A percentile compares a stretch with the other conserved stretches of the same genome.
These are phyloP conservation scores for Talaromyces pinophilus DNA, from an alignment of 2,329 filamentous ascomycete species.

Conservation along the genomic window DNA sequence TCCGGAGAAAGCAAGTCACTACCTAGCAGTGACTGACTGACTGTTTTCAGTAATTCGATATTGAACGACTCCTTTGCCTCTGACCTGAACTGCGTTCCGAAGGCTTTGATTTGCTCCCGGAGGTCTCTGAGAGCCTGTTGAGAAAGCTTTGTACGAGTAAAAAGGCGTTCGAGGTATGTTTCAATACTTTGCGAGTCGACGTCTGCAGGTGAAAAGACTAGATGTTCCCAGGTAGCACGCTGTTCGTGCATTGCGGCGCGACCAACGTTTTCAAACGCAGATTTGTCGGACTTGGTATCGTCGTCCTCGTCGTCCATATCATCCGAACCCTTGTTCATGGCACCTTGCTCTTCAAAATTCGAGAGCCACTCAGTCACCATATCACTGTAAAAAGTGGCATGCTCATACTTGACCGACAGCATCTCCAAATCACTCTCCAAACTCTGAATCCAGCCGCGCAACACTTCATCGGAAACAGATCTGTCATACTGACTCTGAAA, in stretches of 20 bases:
- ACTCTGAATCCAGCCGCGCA: slow-evolving; percentile 51
- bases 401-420: slow-evolving; percentile 57
- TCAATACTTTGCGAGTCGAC: slow-evolving; percentile 51
- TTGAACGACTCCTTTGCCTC: slow-evolving; percentile 43
- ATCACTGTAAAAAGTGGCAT: slow-evolving; percentile 58
- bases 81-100: slow-evolving; percentile 36
- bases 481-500: slow-evolving; percentile 57
- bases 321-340: not conserved
- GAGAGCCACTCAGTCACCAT: slow-evolving; percentile 59
- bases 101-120: slow-evolving; percentile 41
- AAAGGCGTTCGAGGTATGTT: slow-evolving; percentile 55
- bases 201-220: slow-evolving; percentile 55
- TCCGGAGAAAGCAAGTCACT: slow-evolving; percentile 55
- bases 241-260: slow-evolving; percentile 57
- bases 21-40: slow-evolving; percentile 53
- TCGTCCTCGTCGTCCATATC: slow-evolving; percentile 20
- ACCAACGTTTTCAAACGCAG: slow-evolving; percentile 52
- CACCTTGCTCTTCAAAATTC: slow-evolving; percentile 30
- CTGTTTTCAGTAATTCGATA: slow-evolving; percentile 44
- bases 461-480: slow-evolving; percentile 51
- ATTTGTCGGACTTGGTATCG: slow-evolving; percentile 25
- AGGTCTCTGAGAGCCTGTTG: slow-evolving; percentile 48
- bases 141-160: slow-evolving; percentile 46
- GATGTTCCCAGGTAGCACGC: slow-evolving; percentile 56
- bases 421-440: slow-evolving; percentile 52